Conservation (phyloP, 176 grass and related monocot genomes). For the Ananas comosus region DNA sequence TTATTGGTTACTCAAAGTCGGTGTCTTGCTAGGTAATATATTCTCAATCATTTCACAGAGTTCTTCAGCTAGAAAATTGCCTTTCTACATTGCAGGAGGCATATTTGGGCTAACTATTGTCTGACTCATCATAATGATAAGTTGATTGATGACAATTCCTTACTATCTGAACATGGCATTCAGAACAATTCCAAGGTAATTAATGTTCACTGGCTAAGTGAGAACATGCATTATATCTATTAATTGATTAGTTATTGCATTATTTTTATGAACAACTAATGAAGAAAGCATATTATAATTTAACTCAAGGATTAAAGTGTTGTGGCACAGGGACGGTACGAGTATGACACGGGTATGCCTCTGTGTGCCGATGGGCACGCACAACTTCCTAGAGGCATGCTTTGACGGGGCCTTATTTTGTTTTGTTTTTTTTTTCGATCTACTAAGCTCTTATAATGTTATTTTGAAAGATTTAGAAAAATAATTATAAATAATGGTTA, state of each 20-base stretch:
- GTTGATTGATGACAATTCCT: conserved; percentile 64
- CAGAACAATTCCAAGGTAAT: conserved; percentile 71
- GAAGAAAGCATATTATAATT: neutral
- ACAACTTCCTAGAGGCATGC: too few relatives aligned
- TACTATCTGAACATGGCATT: conserved; percentile 46
- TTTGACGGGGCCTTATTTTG: too few relatives aligned
- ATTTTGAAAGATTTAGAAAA: too few relatives aligned
- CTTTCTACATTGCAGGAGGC: conserved; percentile 44
- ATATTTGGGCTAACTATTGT: conserved; percentile 89
- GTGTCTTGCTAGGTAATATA: neutral
- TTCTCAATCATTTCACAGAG: neutral
- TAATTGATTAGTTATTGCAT: neutral
- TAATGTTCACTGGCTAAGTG: neutral
- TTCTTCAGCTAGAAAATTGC: neutral
- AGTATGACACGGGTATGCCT: too few relatives aligned
- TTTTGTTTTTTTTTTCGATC: too few relatives aligned
- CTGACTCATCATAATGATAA: conserved; percentile 53
- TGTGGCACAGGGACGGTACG: too few relatives aligned
- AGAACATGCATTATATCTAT: neutral
- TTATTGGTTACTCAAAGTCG: too few relatives aligned
- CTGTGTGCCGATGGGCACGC: too few relatives aligned
- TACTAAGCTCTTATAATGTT: too few relatives aligned
- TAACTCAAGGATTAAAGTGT: too few relatives aligned
- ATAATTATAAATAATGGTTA: too few relatives aligned
- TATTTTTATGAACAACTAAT: neutral